Base-by-base conservation (phyloP, 2,329 filamentous ascomycete species). In the Botrytis elliptica region DNA sequence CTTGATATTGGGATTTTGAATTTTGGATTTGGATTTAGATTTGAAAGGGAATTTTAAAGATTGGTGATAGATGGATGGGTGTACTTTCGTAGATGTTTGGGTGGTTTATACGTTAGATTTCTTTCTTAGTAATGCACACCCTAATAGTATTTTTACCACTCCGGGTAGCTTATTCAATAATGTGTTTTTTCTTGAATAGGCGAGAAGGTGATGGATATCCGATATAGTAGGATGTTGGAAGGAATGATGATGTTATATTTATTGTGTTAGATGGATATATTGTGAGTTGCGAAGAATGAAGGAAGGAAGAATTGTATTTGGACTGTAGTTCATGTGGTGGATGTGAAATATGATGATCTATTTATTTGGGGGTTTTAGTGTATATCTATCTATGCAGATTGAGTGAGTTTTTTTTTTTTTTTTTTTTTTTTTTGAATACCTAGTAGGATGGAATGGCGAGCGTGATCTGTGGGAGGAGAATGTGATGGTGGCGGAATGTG, bases 391-490 rank as follows among this genome's bases (percentile, higher is more conserved):
- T 4, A 49, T 0, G 22, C 5, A 12, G 4, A 52, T 29, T 18
- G n/a, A 29, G 1, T 2, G 4, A 8, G 2, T 52, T n/a, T 3
- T 18, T 6, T 29, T 29, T 29, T 29, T 29, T 29, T 29, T 29
- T 29, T n/a, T 29, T 29, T 29, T 2, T n/a, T n/a, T n/a, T 29
- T 29, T 29, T 2, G 12, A 16, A 8, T 8, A 33, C 33, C 33
- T 33, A 33, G 33, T 33, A 29, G 14, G 12, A 29, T 8, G 10
- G n/a, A 55, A 6, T 55, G 6, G 12, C 52, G 52, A 29, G n/a
- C 3, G 6, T 0, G 1, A 8, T 29, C 0, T 8, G n/a, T 18
- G 4, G 2, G 52, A 29, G 52, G 12, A 52, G 8, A 52, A n/a
- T n/a, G 10, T 25, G 12, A n/a, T 52, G 12, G 49, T n/a, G 5